Evolutionary conservation across 2,329 filamentous ascomycete species (phyloP).

Genomic region (Pseudocercospora fijiensis): DNA sequence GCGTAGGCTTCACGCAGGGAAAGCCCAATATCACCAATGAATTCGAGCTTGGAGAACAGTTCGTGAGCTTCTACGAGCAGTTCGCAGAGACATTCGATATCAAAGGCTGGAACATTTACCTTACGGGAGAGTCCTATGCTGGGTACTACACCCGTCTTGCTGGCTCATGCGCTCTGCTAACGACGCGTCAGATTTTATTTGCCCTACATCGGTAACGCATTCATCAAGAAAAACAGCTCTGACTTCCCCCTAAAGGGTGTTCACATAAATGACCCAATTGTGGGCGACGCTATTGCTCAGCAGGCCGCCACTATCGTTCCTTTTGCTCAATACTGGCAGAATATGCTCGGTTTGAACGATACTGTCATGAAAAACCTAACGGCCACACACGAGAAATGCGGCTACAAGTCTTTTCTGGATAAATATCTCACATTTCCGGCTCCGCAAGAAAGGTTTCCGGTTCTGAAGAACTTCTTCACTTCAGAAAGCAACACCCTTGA

Average conservation of each 20-base stretch:
- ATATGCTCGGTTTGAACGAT: conserved; percentile 45
- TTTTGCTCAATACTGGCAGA: conserved; percentile 33
- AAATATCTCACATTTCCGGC: conserved; percentile 47
- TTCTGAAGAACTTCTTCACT: conserved; percentile 25
- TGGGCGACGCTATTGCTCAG: conserved; percentile 50
- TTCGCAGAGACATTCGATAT: conserved; percentile 53
- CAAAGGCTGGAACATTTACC: conserved; percentile 49
- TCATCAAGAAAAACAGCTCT: conserved; percentile 33
- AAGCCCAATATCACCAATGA: conserved; percentile 39
- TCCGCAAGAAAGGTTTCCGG: conserved; percentile 27
- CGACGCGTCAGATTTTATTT: conserved; percentile 7
- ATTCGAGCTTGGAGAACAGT: conserved; percentile 44
- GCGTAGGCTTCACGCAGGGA: conserved; percentile 47
- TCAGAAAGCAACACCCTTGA: conserved; percentile 9
- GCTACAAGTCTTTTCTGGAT: conserved; percentile 49
- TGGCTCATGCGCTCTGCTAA: not conserved
- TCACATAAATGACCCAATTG: conserved; percentile 41
- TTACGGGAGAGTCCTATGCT: conserved; percentile 29
- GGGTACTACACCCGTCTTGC: not conserved
- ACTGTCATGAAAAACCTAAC: conserved; percentile 42
- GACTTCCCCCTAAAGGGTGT: conserved; percentile 37
- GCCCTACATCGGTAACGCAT: conserved; percentile 35
- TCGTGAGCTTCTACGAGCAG: conserved; percentile 50
- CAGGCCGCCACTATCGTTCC: conserved; percentile 2
- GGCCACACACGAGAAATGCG: conserved; percentile 38